Percentiles rank a stretch among this genome's conserved stretches.
These are phyloP conservation scores for Cryptosporidium canis DNA, from an alignment of 169 alveolate genomes.

Conservation along the genomic window DNA sequence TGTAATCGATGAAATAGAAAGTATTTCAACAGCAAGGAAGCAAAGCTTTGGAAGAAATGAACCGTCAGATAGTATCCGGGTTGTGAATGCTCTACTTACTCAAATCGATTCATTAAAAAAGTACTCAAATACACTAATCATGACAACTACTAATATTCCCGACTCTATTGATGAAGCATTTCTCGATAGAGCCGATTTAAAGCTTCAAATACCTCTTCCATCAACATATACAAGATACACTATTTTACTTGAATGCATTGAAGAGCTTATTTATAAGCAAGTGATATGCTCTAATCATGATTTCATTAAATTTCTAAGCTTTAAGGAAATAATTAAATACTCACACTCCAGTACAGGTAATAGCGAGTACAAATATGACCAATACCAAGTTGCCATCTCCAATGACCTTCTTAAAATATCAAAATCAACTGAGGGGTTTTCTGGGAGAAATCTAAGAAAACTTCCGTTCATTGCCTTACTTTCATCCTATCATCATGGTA, in stretches of 20 bases:
- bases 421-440: conserved; percentile 74
- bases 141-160: conserved; percentile 83
- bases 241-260: conserved; percentile 79
- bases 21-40: conserved; percentile 80
- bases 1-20: conserved; percentile 84
- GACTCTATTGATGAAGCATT: conserved; percentile 83
- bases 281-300: neutral
- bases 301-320: neutral
- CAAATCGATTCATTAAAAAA: conserved; percentile 80
- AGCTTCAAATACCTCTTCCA: conserved; percentile 80
- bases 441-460: conserved; percentile 82
- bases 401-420: conserved; percentile 72
- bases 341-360: neutral
- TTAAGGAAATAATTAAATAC: conserved; percentile 1
- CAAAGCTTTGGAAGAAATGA: conserved; percentile 80
- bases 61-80: conserved; percentile 84
- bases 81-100: conserved; percentile 83
- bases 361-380: neutral
- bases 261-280: conserved; percentile 40
- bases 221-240: conserved; percentile 77
- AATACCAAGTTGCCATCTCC: neutral
- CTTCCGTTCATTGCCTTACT: conserved; percentile 82
- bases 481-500: conserved; percentile 39
- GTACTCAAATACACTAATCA: conserved; percentile 78
- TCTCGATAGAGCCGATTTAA: conserved; percentile 83